Evolutionary conservation across 2,329 filamentous ascomycete genomes (phyloP), one percentile per base, ranked within the genome.

Genomic region (Blastomyces emzantsi): DNA sequence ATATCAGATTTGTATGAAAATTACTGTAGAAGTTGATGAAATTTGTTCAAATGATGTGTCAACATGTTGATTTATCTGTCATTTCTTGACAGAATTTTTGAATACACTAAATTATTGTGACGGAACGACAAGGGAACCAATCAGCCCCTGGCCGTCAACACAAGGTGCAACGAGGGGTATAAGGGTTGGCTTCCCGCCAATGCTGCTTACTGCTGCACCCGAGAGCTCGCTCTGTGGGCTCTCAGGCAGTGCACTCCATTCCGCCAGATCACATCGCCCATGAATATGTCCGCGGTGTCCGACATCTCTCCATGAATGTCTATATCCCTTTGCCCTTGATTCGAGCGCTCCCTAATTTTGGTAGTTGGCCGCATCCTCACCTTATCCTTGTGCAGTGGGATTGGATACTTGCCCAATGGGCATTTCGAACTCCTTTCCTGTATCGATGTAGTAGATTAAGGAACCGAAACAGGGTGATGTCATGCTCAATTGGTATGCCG

Each of bases 391-490:
- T 13, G 36, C 39, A 57, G 9, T 25, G 36, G 49, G 22, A 54
- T 47, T 56, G 33, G 22, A 45, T 62, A 55, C 33, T 56, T 62
- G 57, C 4, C 33, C 4, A 22, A 57, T 56, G 25, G 51, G 54
- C 49, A 58, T 36, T 62, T 62, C 61, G 28, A 56, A 47, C 52
- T 47, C 41, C 36, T 52, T 54, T 62, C 33, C 61, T n/a, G 52
- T 62, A 36, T 36, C 52, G 15, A 47, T 33, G 36, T 58, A 33
- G 28, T 62, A 62, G 9, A 58, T 52, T 47, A 58, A 36, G 5
- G 61, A 62, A 47, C 61, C 36, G 52, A 56, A 62, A 56, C 61
- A 62, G n/a, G 39, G n/a, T 33, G 45, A 62, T 56, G 39, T 62
- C 61, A 56, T 49, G 45, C 51, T 62, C 58, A 25, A 58, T 52